phyloP scores from a whole-genome alignment of 169 alveolate genomes.

The Sarcocystis neurona region DNA sequence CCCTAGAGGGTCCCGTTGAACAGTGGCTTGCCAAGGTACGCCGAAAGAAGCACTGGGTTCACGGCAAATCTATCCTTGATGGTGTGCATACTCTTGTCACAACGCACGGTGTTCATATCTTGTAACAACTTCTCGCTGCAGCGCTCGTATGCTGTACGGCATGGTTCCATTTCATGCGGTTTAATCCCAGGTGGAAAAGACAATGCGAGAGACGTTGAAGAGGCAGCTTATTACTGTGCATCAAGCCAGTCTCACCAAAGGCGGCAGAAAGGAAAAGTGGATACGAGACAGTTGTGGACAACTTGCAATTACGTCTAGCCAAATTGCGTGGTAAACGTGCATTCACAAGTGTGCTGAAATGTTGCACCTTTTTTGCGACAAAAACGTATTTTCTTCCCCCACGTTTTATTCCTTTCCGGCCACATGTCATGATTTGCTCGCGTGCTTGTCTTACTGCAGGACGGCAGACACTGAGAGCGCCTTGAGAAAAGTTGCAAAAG shows the following conservation, averaged over 20 bases:
- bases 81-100: too few species aligned
- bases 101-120: too few species aligned
- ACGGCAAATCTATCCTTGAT: constrained; percentile 77
- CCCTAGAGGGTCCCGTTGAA: constrained; percentile 73
- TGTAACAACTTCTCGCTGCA: not conserved
- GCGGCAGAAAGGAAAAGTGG: constrained; percentile 83
- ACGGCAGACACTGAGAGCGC: constrained; percentile 82
- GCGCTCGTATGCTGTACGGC: constrained; percentile 31
- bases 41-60: constrained; percentile 68
- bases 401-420: too few species aligned
- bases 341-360: not conserved
- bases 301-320: constrained; percentile 88
- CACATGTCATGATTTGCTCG: constrained; percentile 58
- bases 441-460: constrained; percentile 64
- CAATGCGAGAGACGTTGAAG: constrained; percentile 72
- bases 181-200: constrained; percentile 73
- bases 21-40: constrained; percentile 70
- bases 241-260: constrained; percentile 73
- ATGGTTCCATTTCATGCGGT: not conserved
- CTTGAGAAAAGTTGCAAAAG: constrained; percentile 82
- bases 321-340: constrained; percentile 85
- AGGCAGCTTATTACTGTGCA: constrained; percentile 70
- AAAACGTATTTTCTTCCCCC: not conserved
- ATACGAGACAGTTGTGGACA: constrained; percentile 79
- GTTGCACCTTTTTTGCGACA: not conserved